Evolutionary conservation across 1,139 yeast species (phyloP).

Genomic region (Kazachstania sp.): DNA sequence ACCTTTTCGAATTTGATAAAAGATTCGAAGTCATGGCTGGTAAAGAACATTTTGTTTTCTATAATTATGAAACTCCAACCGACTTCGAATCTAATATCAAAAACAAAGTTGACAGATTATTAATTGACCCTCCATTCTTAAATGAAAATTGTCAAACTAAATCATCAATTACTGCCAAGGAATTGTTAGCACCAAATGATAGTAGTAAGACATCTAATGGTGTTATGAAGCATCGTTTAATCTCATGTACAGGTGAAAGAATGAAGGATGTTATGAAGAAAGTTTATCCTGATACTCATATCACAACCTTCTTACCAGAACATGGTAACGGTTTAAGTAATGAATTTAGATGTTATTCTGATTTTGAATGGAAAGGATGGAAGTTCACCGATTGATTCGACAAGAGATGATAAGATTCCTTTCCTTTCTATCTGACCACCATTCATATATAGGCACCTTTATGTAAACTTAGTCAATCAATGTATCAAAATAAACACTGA

Average conservation of each 20-base stretch:
- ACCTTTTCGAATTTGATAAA: constrained; percentile 67
- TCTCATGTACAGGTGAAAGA: constrained; percentile 83
- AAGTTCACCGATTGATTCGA: constrained; percentile 25
- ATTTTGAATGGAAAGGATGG: constrained; percentile 54
- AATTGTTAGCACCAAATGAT: constrained; percentile 41
- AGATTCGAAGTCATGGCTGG: constrained; percentile 72
- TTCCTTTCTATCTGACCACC: too few species aligned
- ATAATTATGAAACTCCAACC: constrained; percentile 67
- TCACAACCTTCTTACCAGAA: constrained; percentile 65
- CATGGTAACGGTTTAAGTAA: constrained; percentile 81
- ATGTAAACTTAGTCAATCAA: too few species aligned
- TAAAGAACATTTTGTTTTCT: constrained; percentile 52
- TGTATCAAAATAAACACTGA: too few species aligned
- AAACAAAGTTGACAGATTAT: constrained; percentile 60
- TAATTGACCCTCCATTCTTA: constrained; percentile 84
- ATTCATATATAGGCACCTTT: too few species aligned
- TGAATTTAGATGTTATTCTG: constrained; percentile 80
- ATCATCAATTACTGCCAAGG: constrained; percentile 60
- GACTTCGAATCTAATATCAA: constrained; percentile 49
- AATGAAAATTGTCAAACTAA: constrained; percentile 74
- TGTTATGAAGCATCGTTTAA: constrained; percentile 41
- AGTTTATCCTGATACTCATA: constrained; percentile 54
- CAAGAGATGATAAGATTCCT: too few species aligned
- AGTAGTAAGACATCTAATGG: constrained; percentile 35
- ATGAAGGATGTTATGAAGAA: constrained; percentile 55